Base-by-base conservation (phyloP, 225 moss, liverwort and hornwort genomes). In the Pseudoscleropodium purum region DNA sequence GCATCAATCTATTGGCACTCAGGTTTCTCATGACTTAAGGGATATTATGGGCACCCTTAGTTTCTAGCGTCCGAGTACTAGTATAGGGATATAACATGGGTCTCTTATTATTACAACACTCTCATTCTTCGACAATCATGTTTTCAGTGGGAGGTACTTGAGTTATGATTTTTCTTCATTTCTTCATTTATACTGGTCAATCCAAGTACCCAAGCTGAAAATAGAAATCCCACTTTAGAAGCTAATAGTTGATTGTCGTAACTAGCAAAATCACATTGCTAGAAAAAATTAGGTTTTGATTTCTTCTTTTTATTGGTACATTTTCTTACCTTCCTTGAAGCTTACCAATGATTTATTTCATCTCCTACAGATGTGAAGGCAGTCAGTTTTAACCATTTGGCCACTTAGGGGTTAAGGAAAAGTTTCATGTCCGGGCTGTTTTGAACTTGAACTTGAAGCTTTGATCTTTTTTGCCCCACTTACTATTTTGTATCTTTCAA, bases 1-100 rank as follows among this genome's bases (percentile, higher is more conserved):
- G 89, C 97, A 98, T 88, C 93, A 97, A 90, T 89, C 93, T 72
- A 92, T 98, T 83, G 95, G 96, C 86, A 96, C 96, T 81, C 97
- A 98, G 98, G 98, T 98, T 89, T 90, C 30, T 72, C 15, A 75
- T 83, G 57, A 63, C 57, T 54, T 64, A n/a, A 47, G 13, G 64
- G 78, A 34, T 86, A 60, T 49, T 86, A 24, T 77, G n/a, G 74
- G 59, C 65, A 85, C 49, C 72, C 30, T 51, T 37, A 49, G 52
- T 83, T 62, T 60, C 18, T 77, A 52, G 81, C 63, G 72, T 64
- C 13, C 24, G 72, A 74, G 47, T 83, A 26, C 37, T 21, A 79
- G 62, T 72, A 33, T 25, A 31, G 34, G 67, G 72, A 52, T 51
- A 43, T 80, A 72, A 45, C 37, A n/a, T 64, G 41, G 81, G 49